These are phyloP conservation scores for Candida sakaeoensis DNA, from an alignment of 805 yeast genomes.

Conservation along the genomic window DNA sequence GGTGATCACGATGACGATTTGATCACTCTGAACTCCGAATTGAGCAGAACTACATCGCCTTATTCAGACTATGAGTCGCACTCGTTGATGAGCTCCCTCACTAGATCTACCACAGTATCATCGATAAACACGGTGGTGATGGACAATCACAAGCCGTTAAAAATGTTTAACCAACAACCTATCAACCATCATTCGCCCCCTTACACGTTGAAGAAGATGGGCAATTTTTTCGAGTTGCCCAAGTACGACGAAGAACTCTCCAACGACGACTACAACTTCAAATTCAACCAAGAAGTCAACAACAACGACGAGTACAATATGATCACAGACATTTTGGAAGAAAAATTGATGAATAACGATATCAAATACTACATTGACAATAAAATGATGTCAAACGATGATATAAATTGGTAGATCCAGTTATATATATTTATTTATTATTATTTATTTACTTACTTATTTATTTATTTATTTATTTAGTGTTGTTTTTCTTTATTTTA, in stretches of 20 bases:
- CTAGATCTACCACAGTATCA: slow-evolving; percentile 40
- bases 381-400: slow-evolving; percentile 7
- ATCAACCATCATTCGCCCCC: slow-evolving; percentile 6
- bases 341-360: slow-evolving; percentile 36
- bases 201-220: slow-evolving; percentile 12
- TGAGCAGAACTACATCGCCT: slow-evolving; percentile 39
- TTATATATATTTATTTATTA: neutral
- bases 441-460: neutral
- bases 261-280: slow-evolving; percentile 15
- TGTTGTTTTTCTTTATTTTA: neutral
- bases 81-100: slow-evolving; percentile 36
- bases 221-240: slow-evolving; percentile 32
- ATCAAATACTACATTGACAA: slow-evolving; percentile 27
- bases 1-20: slow-evolving; percentile 3
- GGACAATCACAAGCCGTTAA: slow-evolving; percentile 8
- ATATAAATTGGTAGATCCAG: slow-evolving; percentile 3
- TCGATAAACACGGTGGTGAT: slow-evolving; percentile 23
- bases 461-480: neutral
- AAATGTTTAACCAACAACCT: neutral
- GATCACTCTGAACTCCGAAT: slow-evolving; percentile 18
- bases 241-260: slow-evolving; percentile 18
- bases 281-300: slow-evolving; percentile 17
- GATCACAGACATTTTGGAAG: slow-evolving; percentile 39
- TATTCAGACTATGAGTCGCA: slow-evolving; percentile 27
- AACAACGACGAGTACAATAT: slow-evolving; percentile 34